Base-by-base conservation (phyloP, 176 grass and related monocot species). In the Neostapfia colusana region DNA sequence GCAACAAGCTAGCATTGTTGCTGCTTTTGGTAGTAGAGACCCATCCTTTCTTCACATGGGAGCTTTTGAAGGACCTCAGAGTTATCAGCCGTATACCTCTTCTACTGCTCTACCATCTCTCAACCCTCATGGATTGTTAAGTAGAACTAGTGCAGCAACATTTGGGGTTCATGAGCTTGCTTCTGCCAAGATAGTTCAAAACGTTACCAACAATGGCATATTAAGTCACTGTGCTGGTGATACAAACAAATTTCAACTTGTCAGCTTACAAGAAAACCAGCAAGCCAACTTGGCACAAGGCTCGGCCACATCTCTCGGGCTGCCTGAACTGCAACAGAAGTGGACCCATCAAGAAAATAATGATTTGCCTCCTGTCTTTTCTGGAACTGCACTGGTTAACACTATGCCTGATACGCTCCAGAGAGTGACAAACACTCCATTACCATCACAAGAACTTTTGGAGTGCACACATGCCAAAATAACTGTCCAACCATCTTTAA, bases 1-100 rank as follows among this genome's bases (percentile, higher is more conserved):
- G 39, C 96, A 93, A 23, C 96, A 99, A 69, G 92, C 87, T 66
- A 99, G 86, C 71, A 78, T 99, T 79, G 87, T 81, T 69, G 89
- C 96, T 72, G 89, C 88, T 27, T 85, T 99, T 81, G 89, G 92
- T 58, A 87, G 82, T 55, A 88, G 85, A 70, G 92, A 95, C 44
- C 80, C 89, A 31, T 90, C 92, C 8, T 93, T 88, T 66, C 45
- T 92, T 77, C 91, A 90, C 24, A 86, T 95, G 76, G 87, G 89
- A 78, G 85, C 84, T 74, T 89, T 95, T 76, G 96, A 99, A 54
- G 88, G 87, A 5, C 75, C 90, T 42, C 82, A 87, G 60, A 85
- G 77, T 42, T 92, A 92, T 39, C 92, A 88, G 68, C 55, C 75
- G 37, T 90, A 87, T 69, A 63, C 63, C 10, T 11, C 87, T 67